Conservation (phyloP, 306 rosid genomes). For the Citrullus amarus region DNA sequence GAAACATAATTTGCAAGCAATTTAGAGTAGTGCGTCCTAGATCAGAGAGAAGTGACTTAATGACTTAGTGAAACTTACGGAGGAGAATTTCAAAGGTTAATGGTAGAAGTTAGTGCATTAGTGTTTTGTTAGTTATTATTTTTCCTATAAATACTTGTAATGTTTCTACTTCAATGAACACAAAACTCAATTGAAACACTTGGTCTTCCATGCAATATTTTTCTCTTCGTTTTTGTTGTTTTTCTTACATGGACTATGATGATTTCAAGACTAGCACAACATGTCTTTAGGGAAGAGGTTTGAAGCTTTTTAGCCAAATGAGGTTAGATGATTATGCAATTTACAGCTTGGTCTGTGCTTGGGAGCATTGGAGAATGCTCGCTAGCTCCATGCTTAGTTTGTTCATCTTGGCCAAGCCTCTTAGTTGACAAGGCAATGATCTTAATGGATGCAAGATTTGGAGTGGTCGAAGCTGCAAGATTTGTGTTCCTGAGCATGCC, state of each 20-base stretch:
- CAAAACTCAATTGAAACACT: no score
- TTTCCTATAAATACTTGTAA: no score
- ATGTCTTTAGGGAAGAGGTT: conserved; percentile 9
- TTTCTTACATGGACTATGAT: conserved; percentile 9
- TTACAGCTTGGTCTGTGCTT: conserved; percentile 16
- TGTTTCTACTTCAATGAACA: no score
- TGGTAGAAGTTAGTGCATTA: no score
- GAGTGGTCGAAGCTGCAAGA: conserved; percentile 14
- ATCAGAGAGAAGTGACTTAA: no score
- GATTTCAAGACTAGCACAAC: conserved; percentile 13
- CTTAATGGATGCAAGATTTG: conserved; percentile 10
- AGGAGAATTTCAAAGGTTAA: no score
- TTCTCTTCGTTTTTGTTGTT: no score
- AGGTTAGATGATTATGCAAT: conserved; percentile 7
- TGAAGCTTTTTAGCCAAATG: conserved; percentile 11
- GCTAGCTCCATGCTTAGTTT: conserved; percentile 16
- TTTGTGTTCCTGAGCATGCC: conserved; percentile 11
- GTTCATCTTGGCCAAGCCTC: conserved; percentile 11
- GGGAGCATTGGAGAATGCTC: conserved; percentile 15
- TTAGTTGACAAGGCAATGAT: conserved; percentile 17
- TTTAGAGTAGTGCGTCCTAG: no score
- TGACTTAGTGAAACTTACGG: no score
- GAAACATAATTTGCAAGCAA: no score
- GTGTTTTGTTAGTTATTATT: no score
- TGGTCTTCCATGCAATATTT: no score